Base-by-base conservation (phyloP, 257 asterid species). In the Fraxinus cuspidata region DNA sequence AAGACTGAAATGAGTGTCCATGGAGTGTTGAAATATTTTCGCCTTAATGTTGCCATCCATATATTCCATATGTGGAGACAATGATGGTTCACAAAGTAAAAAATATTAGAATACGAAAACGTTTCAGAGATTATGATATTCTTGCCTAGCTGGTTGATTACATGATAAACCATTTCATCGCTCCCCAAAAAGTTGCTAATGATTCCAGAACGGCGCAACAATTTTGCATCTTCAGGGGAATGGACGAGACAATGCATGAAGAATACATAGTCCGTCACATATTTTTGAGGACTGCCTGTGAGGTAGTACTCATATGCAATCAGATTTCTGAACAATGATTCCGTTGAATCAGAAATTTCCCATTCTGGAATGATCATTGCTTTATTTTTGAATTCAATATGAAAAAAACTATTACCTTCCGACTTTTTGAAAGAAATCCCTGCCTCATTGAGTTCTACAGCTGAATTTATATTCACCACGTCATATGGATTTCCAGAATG, bases 371-470 rank as follows among this genome's bases (percentile, higher is more conserved):
- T 28, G 4, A n/a, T 16, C n/a, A 77, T 19, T 32, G 37, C 38
- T 7, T 74, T 68, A 15, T 49, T 35, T 7, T 0, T 15, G 28
- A 70, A 77, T 34, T 21, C 56, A n/a, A 77, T 64, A 21, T 77
- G 63, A 47, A 67, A 1, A 0, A 47, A 23, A 37, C 35, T 21
- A 63, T 19, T 37, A 1, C 69, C 37, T 29, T 25, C 66, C 15
- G 42, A 32, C 60, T 42, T n/a, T 64, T 70, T 70, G 13, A 80
- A 67, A 13, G 40, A 29, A 23, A 81, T 64, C 47, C 81, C 78
- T 4, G 71, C 84, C 70, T 81, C 74, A 65, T 32, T 32, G 21
- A 81, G 78, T 71, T 81, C 81, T 31, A 77, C 51, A 31, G 81
- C 67, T 3, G 81, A 81, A 34, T 35, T 28, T 65, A 77, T 72